Conservation (phyloP, 768 basidiomycete species). For the Imleria badia region DNA sequence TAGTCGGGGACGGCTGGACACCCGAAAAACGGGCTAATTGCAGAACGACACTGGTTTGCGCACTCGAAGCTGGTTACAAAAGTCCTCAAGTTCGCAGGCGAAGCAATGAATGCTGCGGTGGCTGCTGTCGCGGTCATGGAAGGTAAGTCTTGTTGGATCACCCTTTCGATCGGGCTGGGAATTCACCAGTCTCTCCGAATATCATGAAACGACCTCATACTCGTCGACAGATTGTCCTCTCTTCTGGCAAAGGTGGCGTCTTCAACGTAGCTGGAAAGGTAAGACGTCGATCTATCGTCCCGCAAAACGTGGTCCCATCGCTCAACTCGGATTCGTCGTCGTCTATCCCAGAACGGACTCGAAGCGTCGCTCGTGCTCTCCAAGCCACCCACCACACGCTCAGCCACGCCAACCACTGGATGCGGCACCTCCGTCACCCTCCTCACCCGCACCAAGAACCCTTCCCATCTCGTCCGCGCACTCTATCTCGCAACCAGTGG, state of each 20-base stretch:
- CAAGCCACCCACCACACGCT: conserved; percentile 65
- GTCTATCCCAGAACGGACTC: conserved; percentile 62
- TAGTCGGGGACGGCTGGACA: conserved; percentile 55
- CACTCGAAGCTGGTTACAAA: conserved; percentile 63
- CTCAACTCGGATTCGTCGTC: too few relatives aligned
- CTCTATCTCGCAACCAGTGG: conserved; percentile 76
- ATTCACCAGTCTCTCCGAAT: too few relatives aligned
- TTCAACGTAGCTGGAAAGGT: conserved; percentile 83
- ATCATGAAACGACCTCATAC: not conserved
- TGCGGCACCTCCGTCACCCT: conserved; percentile 67
- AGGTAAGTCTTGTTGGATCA: conserved; percentile 44
- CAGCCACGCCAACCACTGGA: conserved; percentile 54
- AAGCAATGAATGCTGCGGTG: conserved; percentile 80
- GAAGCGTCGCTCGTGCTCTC: conserved; percentile 83
- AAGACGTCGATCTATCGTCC: not conserved
- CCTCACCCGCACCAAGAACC: conserved; percentile 66
- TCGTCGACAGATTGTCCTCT: conserved; percentile 59
- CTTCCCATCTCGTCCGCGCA: conserved; percentile 65
- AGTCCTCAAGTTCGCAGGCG: conserved; percentile 64
- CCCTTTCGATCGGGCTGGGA: not conserved
- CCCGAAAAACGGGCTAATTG: conserved; percentile 61
- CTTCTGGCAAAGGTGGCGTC: conserved; percentile 79
- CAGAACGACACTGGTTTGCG: conserved; percentile 49
- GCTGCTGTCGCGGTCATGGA: conserved; percentile 75
- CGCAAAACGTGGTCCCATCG: too few relatives aligned